These are phyloP conservation scores for Herpetomonas tarakana DNA, from an alignment of 208 protist genomes.

Conservation along the genomic window DNA sequence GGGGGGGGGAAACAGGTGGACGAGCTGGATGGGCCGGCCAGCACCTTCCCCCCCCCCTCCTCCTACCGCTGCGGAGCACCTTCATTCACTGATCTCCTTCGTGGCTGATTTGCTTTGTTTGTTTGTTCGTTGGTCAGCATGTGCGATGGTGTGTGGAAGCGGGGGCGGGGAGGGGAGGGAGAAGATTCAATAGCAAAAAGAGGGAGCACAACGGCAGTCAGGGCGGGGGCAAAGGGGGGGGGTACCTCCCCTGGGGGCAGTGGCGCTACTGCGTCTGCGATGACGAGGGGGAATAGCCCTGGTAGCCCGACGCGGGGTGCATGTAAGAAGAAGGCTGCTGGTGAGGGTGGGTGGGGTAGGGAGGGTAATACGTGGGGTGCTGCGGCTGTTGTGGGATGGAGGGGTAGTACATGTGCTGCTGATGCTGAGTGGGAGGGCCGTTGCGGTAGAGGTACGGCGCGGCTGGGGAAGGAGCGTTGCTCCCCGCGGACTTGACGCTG, in stretches of 20 bases:
- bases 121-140: neutral
- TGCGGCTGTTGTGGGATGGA: neutral
- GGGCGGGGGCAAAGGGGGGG: too few relatives aligned
- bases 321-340: neutral
- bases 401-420: neutral
- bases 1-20: too few relatives aligned
- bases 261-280: neutral
- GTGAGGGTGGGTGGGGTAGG: neutral
- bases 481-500: neutral
- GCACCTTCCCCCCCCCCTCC: too few relatives aligned
- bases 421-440: slow-evolving; percentile 3
- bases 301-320: neutral
- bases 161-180: too few relatives aligned
- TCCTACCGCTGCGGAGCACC: too few relatives aligned
- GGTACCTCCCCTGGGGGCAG: too few relatives aligned
- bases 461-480: neutral
- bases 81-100: too few relatives aligned
- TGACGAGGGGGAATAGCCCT: neutral
- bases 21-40: too few relatives aligned
- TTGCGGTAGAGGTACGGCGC: slow-evolving; percentile 3
- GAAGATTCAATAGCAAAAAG: too few relatives aligned
- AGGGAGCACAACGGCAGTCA: too few relatives aligned
- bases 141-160: neutral
- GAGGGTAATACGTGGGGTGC: neutral
- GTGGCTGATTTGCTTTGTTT: slow-evolving; percentile 2